phyloP scores from a whole-genome alignment of 1,284 basidiomycete species.

The Inonotus obliquus region DNA sequence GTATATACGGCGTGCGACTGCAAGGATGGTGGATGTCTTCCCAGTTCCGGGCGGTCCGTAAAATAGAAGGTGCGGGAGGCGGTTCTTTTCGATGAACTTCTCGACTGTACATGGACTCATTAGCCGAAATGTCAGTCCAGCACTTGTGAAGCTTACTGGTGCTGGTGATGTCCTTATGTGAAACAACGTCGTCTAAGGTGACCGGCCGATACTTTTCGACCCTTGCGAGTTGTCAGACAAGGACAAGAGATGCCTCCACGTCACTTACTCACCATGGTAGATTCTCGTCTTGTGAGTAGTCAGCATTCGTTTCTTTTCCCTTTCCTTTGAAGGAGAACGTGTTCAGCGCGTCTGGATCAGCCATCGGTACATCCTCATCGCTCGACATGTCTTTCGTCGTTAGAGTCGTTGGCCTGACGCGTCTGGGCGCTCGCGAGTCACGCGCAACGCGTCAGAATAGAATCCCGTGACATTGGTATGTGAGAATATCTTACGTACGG shows the following conservation, averaged over 20 bases:
- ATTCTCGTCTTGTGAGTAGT: constrained; percentile 49
- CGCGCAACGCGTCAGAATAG: constrained; percentile 3
- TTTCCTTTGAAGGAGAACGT: constrained; percentile 50
- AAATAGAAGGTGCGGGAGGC: constrained; percentile 93
- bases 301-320: constrained; percentile 49
- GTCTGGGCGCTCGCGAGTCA: not conserved
- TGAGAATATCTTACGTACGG: not conserved
- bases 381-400: constrained; percentile 19
- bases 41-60: constrained; percentile 98
- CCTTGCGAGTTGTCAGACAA: constrained; percentile 41
- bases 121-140: constrained; percentile 3
- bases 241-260: constrained; percentile 2
- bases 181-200: constrained; percentile 87
- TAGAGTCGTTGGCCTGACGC: not conserved
- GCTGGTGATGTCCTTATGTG: constrained; percentile 88
- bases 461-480: not conserved
- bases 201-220: constrained; percentile 94
- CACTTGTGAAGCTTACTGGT: constrained; percentile 63
- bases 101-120: constrained; percentile 60
- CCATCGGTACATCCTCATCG: constrained; percentile 51
- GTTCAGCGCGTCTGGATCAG: constrained; percentile 40
- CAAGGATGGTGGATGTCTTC: constrained; percentile 97
- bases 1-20: constrained; percentile 92
- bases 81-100: constrained; percentile 93
- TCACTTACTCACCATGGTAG: constrained; percentile 63